Conservation (phyloP, 768 basidiomycete genomes). For the Astraeus odoratus region DNA sequence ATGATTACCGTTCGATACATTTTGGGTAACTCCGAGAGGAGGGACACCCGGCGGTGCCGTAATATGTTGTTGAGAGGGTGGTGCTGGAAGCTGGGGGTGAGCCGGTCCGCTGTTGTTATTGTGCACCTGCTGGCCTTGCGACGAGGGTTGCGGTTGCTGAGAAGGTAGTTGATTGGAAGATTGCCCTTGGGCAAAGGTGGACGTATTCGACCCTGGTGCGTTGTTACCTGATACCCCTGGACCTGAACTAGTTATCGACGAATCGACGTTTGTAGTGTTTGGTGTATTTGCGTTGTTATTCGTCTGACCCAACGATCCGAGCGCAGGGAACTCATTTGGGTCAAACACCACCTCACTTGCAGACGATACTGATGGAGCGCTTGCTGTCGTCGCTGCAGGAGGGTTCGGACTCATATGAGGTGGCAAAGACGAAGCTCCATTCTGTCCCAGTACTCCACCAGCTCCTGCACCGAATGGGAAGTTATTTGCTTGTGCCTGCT, state of each 20-base stretch:
- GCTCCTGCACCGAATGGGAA: conserved; percentile 50
- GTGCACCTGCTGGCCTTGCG: conserved; percentile 24
- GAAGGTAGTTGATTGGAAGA: conserved; percentile 14
- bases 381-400: conserved; percentile 30
- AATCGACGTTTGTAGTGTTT: conserved; percentile 27
- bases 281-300: conserved; percentile 34
- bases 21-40: conserved; percentile 30
- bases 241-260: conserved; percentile 17
- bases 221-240: conserved; percentile 24
- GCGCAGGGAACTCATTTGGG: conserved; percentile 84
- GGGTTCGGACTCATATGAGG: conserved; percentile 51
- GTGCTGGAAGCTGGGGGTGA: conserved; percentile 19
- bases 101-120: conserved; percentile 28
- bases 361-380: conserved; percentile 56
- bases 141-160: conserved; percentile 17
- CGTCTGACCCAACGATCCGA: conserved; percentile 56
- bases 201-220: conserved; percentile 30
- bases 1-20: conserved; percentile 31
- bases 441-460: conserved; percentile 44
- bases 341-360: conserved; percentile 74
- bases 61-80: conserved; percentile 34
- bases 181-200: conserved; percentile 73
- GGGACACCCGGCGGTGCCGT: conserved; percentile 47
- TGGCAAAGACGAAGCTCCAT: conserved; percentile 46
- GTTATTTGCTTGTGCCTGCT: conserved; percentile 34